phyloP scores from a whole-genome alignment of 2,329 filamentous ascomycete species.

The Cladosporium cucumerinum region DNA sequence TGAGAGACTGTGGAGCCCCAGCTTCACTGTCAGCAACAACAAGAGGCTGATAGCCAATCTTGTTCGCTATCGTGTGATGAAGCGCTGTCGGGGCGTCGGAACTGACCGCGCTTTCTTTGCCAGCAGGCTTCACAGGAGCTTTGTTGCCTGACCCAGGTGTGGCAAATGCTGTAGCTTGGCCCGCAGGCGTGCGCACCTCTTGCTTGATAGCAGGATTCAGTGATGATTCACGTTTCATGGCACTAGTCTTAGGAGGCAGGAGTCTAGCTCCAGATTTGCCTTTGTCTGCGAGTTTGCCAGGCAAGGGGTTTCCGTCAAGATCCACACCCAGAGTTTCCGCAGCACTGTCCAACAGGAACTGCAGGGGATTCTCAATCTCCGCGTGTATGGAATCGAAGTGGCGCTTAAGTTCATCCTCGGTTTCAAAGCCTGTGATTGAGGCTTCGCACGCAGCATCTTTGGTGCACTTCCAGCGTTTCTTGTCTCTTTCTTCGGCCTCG shows the following conservation, averaged over 20 bases:
- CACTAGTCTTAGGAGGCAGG: conserved; percentile 16
- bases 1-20: not conserved
- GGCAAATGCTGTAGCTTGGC: conserved; percentile 26
- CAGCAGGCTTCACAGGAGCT: conserved; percentile 19
- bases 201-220: conserved; percentile 19
- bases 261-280: conserved; percentile 26
- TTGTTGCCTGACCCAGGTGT: conserved; percentile 21
- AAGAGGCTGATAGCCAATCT: conserved; percentile 25
- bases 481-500: conserved; percentile 42
- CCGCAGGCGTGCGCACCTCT: conserved; percentile 20
- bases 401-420: conserved; percentile 52
- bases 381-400: conserved; percentile 55
- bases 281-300: conserved; percentile 18
- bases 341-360: conserved; percentile 55
- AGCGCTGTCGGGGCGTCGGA: conserved; percentile 29
- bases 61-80: conserved; percentile 29
- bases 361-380: conserved; percentile 52
- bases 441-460: conserved; percentile 50
- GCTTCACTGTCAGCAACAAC: not conserved
- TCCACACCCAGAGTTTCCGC: conserved; percentile 49
- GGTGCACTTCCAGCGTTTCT: conserved; percentile 52
- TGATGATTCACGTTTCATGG: conserved; percentile 33
- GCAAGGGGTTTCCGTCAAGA: conserved; percentile 38
- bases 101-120: conserved; percentile 21
- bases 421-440: conserved; percentile 53